Base-by-base conservation (phyloP, 768 basidiomycete species). In the Lactarius tabidus region DNA sequence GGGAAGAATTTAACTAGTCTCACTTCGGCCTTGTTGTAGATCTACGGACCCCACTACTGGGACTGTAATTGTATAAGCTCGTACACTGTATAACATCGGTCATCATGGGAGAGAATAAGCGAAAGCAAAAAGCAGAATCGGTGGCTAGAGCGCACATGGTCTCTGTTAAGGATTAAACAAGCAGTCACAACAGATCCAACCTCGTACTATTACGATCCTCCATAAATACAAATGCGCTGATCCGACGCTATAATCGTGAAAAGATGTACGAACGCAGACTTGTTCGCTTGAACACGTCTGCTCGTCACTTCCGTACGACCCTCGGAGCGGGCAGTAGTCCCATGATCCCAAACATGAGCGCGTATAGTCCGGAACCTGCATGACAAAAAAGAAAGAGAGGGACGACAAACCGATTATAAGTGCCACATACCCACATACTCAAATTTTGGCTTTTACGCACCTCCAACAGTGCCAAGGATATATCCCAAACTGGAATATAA, bases 321-420 rank as follows among this genome's bases (percentile, higher is more conserved):
- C 67, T 64, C 35, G 89, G 89, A 29, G 83, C 82, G 17, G 89
- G 88, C 59, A 91, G 76, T 26, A 92, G 78, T 3, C 89, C 90
- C 63, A 92, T 81, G 39, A 90, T 74, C n/a, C 90, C 90, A 71
- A 92, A 89, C 23, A 78, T 78, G 48, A 90, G 78, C 9, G 84
- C 84, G 69, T 91, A 92, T 54, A 90, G 73, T 12, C 85, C 87
- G 14, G 84, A 85, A 14, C 87, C 90, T 92, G 69, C 54, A 51
- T 56, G 26, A 23, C 17, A 53, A 45, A 63, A 59, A 26, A 41
- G 38, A 52, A 45, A 38, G 9, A 41, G 51, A 20, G 52, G 15
- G 29, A 18, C 14, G 3, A 6, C 3, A n/a, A n/a, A n/a, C n/a
- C n/a, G n/a, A n/a, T n/a, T 12, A 26, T 51, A 26, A 51, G 14